Conservation (phyloP, 1,139 yeast genomes). For the Geotrichum aggregatum region DNA sequence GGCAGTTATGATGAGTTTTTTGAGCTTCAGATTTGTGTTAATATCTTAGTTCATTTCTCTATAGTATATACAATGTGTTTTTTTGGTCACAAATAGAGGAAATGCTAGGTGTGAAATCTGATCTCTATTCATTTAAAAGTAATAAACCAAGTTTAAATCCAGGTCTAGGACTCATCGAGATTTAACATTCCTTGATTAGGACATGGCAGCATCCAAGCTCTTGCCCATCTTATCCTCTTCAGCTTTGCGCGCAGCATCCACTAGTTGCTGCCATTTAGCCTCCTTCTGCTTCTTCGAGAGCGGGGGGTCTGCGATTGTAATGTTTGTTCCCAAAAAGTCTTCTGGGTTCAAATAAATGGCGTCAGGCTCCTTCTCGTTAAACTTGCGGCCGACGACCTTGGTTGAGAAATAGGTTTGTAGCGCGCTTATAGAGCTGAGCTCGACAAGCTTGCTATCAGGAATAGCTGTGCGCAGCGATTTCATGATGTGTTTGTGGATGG, state of each 20-base stretch:
- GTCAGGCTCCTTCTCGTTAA: conserved; percentile 68
- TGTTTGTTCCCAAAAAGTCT: conserved; percentile 49
- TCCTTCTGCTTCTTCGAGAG: conserved; percentile 39
- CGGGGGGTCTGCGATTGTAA: conserved; percentile 42
- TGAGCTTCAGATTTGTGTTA: no score
- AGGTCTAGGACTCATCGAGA: neutral
- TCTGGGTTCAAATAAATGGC: conserved; percentile 59
- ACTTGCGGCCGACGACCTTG: conserved; percentile 47
- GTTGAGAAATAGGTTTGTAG: conserved; percentile 46
- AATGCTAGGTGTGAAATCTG: neutral
- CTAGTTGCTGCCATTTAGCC: conserved; percentile 43
- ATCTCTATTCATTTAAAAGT: neutral
- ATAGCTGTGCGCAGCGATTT: conserved; percentile 57
- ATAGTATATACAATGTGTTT: neutral
- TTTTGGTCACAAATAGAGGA: neutral
- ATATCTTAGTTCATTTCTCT: no score
- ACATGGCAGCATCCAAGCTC: conserved; percentile 25
- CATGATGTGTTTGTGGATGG: conserved; percentile 55
- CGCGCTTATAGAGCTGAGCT: conserved; percentile 46
- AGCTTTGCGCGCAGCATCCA: conserved; percentile 42
- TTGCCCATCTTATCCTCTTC: conserved; percentile 41
- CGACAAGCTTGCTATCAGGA: conserved; percentile 59
- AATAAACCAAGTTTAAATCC: neutral
- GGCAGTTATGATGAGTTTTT: no score
- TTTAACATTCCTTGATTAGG: neutral